Conservation (phyloP, 805 yeast species). For the Nakazawaea laoshanensis region DNA sequence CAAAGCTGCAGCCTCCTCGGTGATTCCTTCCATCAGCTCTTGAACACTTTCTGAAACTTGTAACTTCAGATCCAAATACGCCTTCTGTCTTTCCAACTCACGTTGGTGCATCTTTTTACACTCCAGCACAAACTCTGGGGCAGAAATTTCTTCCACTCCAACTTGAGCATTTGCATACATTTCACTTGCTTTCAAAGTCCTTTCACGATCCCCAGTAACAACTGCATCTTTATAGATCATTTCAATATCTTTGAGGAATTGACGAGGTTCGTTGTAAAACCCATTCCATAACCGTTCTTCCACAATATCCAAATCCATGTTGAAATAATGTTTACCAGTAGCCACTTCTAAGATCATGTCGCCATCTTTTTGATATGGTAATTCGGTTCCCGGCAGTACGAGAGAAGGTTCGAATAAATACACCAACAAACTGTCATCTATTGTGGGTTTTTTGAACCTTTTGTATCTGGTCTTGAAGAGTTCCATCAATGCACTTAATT, state of each 20-base stretch:
- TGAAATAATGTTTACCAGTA: slow-evolving; percentile 65
- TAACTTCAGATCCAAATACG: slow-evolving; percentile 22
- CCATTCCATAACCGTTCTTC: slow-evolving; percentile 98
- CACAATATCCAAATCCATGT: slow-evolving; percentile 89
- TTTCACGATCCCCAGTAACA: slow-evolving; percentile 73
- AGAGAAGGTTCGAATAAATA: slow-evolving; percentile 67
- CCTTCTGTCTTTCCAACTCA: slow-evolving; percentile 46
- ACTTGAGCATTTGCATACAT: slow-evolving; percentile 96
- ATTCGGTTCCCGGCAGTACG: slow-evolving; percentile 24
- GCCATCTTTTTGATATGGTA: slow-evolving; percentile 42
- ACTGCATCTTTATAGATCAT: slow-evolving; percentile 75
- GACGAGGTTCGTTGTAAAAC: slow-evolving; percentile 85
- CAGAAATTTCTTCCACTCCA: slow-evolving; percentile 81
- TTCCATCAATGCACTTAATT: slow-evolving; percentile 84
- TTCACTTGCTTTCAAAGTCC: slow-evolving; percentile 76
- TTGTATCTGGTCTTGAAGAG: slow-evolving; percentile 79
- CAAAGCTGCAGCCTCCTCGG: slow-evolving; percentile 2
- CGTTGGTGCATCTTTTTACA: slow-evolving; percentile 69
- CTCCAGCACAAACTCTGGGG: slow-evolving; percentile 62
- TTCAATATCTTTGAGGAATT: slow-evolving; percentile 77
- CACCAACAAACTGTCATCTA: slow-evolving; percentile 66
- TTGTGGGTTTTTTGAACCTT: slow-evolving; percentile 81
- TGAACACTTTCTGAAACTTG: no score
- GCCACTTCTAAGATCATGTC: slow-evolving; percentile 76
- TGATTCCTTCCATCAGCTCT: no score